Conservation (phyloP, 768 basidiomycete species). For the Harrya chromipes region DNA sequence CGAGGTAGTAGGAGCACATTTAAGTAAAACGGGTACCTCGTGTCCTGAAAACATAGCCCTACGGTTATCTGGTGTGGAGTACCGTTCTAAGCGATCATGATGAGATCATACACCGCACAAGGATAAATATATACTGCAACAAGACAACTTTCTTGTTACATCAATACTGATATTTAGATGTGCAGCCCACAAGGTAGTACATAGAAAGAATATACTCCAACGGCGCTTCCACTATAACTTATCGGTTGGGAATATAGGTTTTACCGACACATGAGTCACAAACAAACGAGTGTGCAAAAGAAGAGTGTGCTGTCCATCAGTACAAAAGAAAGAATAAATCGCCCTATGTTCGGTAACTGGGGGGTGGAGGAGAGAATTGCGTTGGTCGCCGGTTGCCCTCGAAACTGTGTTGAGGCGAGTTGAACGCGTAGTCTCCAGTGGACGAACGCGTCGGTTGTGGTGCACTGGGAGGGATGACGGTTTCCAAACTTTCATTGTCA, state of each 20-base stretch:
- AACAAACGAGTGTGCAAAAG: slow-evolving; percentile 6
- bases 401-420: slow-evolving; percentile 25
- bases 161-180: slow-evolving; percentile 1
- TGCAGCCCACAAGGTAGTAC: slow-evolving; percentile 17
- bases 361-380: slow-evolving; percentile 19
- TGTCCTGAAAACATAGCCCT: slow-evolving; percentile 12
- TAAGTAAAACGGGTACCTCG: slow-evolving; percentile 13
- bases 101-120: slow-evolving; percentile 3
- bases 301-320: neutral
- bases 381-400: slow-evolving; percentile 5
- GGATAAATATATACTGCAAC: too few species aligned
- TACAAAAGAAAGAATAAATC: neutral
- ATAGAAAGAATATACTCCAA: slow-evolving; percentile 7
- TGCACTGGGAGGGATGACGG: slow-evolving; percentile 11
- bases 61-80: slow-evolving; percentile 9
- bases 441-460: slow-evolving; percentile 9
- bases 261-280: slow-evolving; percentile 1
- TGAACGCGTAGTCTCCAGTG: slow-evolving; percentile 24
- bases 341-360: slow-evolving; percentile 15
- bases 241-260: slow-evolving; percentile 8
- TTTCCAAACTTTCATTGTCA: slow-evolving; percentile 20
- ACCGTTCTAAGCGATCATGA: neutral
- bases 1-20: slow-evolving; percentile 3
- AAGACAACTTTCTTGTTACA: too few species aligned
- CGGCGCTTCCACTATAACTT: slow-evolving; percentile 21